Base-by-base conservation (phyloP, 208 protist species). In the Crithidia expoeki region DNA sequence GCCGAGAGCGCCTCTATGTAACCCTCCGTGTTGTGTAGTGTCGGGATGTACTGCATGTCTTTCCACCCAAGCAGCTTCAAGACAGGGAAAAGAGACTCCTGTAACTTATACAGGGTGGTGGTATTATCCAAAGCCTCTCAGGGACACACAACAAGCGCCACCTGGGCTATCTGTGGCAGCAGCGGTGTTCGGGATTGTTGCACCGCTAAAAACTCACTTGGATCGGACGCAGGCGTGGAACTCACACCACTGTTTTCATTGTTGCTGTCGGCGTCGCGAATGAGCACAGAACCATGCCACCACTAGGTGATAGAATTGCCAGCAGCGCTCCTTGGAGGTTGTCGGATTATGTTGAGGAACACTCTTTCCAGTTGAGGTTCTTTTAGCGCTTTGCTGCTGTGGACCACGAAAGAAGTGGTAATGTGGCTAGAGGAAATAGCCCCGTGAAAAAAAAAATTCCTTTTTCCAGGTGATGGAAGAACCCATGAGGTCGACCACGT, bases 131-230 rank as follows among this genome's bases (percentile, higher is more conserved):
- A 56, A 0, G 69, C 55, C 28, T 80, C 63, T 3, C 72, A 67
- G 2, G 72, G 79, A 44, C 65, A 83, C n/a, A 83, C 42, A 57
- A 83, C 30, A 49, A 73, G 74, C 10, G 72, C 72, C n/a, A 47
- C 75, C 23, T 34, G 52, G 4, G 46, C 46, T 36, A 68, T 40
- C 2, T 47, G 36, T 4, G 40, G 21, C 4, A 42, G 68, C 30
- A 64, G 32, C 1, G 36, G 33, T 11, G 52, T 49, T 3, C 57
- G 67, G 0, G 58, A 36, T 14, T n/a, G 55, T 4, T 28, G 55
- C 33, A 36, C 10, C 33, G 55, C 21, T 2, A n/a, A 40, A 7
- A 19, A 28, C 21, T 7, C 40, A 47, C 59, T 61, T 21, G 27
- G 25, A 9, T 56, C 34, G 21, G 10, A 25, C 17, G 21, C 49